Base-by-base conservation (phyloP, 495 filamentous ascomycete genomes). In the Penicillium steckii region DNA sequence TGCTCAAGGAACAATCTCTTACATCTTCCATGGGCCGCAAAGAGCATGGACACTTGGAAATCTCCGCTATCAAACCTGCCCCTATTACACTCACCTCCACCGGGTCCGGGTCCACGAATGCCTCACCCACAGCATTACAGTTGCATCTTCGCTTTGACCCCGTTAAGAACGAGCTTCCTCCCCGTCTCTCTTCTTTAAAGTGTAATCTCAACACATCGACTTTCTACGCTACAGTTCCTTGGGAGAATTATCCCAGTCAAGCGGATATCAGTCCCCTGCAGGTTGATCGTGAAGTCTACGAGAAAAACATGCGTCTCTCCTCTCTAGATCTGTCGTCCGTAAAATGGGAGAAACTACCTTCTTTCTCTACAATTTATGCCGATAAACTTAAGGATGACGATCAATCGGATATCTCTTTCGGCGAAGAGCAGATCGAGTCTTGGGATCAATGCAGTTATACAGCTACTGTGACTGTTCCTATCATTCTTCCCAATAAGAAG, bases 181-280 rank as follows among this genome's bases (percentile, higher is more conserved):
- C 89, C 9, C 72, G 70, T 29, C 70, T 93, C n/a, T 75, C 76
- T 25, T 68, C 65, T 10, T 65, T 93, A 7, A 62, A 70, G 3
- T 80, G 76, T 37, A 91, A 88, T 63, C 63, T 94, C 19, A 82
- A 80, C 32, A 78, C 83, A 1, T 69, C 75, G 29, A 93, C 89
- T 3, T 91, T 78, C 69, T 92, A 73, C 65, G 70, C 80, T 38
- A 67, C 75, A n/a, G 57, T 78, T 30, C 85, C 87, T 8, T 79
- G 81, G 61, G 41, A 46, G 32, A 41, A 57, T 10, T 47, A 61
- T 13, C 60, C 60, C 13, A 48, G 50, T 2, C 26, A 29, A 26
- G 15, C 35, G 18, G 49, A 52, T 8, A 13, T 57, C 50, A 8
- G 74, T 84, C 5, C 69, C 3, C 12, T 24, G 4, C 17, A 45